phyloP scores from a whole-genome alignment of 2,329 filamentous ascomycete species.

The Tolypocladium cylindrosporum region DNA sequence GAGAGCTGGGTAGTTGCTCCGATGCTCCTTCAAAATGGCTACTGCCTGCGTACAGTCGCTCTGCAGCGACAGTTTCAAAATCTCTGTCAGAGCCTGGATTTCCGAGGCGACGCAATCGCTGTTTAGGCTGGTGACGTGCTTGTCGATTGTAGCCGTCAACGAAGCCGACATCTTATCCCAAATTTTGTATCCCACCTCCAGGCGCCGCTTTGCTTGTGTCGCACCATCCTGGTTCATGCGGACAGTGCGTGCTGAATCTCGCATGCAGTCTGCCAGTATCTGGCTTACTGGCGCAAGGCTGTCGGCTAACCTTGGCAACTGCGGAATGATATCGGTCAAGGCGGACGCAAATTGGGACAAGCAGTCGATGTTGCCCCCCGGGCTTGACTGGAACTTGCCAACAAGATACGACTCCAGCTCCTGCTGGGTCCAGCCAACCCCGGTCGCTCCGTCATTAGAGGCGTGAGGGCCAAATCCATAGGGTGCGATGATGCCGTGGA shows the following conservation, averaged over 20 bases:
- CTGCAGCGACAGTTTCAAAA: conserved; percentile 31
- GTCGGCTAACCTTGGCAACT: conserved; percentile 37
- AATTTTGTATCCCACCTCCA: conserved; percentile 30
- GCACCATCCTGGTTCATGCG: conserved; percentile 9
- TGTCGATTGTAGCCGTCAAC: conserved; percentile 40
- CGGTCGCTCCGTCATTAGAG: conserved; percentile 7
- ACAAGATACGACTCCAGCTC: conserved; percentile 25
- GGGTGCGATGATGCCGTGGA: conserved; percentile 20
- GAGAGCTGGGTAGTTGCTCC: conserved; percentile 23
- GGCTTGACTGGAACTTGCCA: conserved; percentile 29
- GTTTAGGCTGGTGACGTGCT: conserved; percentile 41
- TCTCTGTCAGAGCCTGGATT: conserved; percentile 31
- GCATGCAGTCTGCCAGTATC: conserved; percentile 21
- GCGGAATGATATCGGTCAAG: conserved; percentile 29
- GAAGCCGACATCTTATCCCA: conserved; percentile 32
- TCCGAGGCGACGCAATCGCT: conserved; percentile 30
- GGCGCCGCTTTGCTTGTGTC: conserved; percentile 17
- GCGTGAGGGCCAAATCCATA: conserved; percentile 6
- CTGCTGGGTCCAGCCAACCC: conserved; percentile 5
- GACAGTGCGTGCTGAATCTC: conserved; percentile 16
- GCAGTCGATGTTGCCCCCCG: conserved; percentile 30
- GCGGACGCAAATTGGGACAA: conserved; percentile 32
- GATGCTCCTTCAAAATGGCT: conserved; percentile 15
- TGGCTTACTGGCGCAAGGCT: conserved; percentile 27
- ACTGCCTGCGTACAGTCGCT: conserved; percentile 24